These are phyloP conservation scores for Penicillium sp. DNA, from an alignment of 2,329 filamentous ascomycete genomes.

Conservation along the genomic window DNA sequence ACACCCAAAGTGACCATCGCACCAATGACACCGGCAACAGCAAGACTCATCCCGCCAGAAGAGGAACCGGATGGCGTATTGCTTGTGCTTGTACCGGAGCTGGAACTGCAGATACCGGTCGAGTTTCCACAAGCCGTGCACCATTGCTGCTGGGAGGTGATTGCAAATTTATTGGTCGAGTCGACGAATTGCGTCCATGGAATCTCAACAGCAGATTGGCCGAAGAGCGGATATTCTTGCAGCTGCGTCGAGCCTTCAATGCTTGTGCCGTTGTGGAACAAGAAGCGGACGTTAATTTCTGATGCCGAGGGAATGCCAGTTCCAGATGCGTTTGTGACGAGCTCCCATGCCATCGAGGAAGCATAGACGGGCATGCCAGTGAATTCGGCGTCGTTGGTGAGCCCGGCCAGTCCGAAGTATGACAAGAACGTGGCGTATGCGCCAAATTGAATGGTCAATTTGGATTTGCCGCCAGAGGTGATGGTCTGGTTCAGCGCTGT, in stretches of 20 bases:
- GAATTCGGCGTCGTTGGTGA: conserved; percentile 60
- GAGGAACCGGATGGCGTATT: conserved; percentile 9
- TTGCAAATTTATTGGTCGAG: conserved; percentile 65
- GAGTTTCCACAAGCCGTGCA: conserved; percentile 72
- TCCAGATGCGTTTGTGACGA: conserved; percentile 51
- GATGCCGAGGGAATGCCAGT: conserved; percentile 41
- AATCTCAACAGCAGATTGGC: conserved; percentile 55
- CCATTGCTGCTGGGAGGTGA: conserved; percentile 66
- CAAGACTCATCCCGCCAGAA: conserved; percentile 58
- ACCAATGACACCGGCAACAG: conserved; percentile 75
- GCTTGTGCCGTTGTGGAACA: conserved; percentile 61
- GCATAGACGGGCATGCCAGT: conserved; percentile 76
- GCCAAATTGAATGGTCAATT: conserved; percentile 57
- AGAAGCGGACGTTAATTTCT: conserved; percentile 58
- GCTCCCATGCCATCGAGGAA: conserved; percentile 75
- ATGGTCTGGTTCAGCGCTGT: conserved; percentile 45
- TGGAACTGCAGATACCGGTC: conserved; percentile 50
- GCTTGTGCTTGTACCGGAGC: conserved; percentile 24
- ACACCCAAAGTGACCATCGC: conserved; percentile 62
- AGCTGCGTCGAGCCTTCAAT: conserved; percentile 41
- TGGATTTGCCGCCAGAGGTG: conserved; percentile 33
- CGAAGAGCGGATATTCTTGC: conserved; percentile 62
- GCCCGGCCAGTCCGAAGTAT: conserved; percentile 59
- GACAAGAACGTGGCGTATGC: conserved; percentile 60
- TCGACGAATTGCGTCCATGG: conserved; percentile 69